Evolutionary conservation across 768 basidiomycete genomes (phyloP), one percentile per base, ranked within the genome.

Genomic region (Suillus subalutaceus): DNA sequence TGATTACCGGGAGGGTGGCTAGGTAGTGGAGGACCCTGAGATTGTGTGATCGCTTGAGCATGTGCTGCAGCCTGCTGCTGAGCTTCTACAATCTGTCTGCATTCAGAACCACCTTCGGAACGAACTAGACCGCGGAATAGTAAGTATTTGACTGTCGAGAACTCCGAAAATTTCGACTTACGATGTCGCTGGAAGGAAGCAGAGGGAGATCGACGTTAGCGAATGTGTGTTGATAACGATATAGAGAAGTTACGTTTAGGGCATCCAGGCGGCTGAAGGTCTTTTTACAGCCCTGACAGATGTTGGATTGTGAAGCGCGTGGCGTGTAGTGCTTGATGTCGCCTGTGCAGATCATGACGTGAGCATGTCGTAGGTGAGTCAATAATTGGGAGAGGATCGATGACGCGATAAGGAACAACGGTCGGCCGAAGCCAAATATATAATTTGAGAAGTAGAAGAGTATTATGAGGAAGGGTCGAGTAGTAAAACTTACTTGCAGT

Each of bases 191-290:
- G 79, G 69, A 78, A 69, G 72, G 66, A 44, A 72, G 38, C 68
- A 73, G 13, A 66, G 70, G 72, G 62, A 73, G 73, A 71, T 75
- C 71, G 26, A 65, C 56, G 63, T 61, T 52, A 65, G 55, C 60
- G 59, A 67, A 61, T 52, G 41, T 38, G 8, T 6, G 9, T 23
- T 62, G 48, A 64, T 71, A 55, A 63, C 56, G 37, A 40, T 62
- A 65, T 20, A 57, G 63, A 72, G 69, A 70, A 88, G 93, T 80
- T 81, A 96, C 94, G 80, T 96, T 97, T 68, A 98, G 83, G 23
- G 96, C 96, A 82, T 98, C 96, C 75, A 96, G 80, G 66, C 96
- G 83, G 74, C 95, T 96, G 78, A 98, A 98, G 13, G 94, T 91
- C 83, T 97, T 96, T 74, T 93, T 90, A 79, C 96, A 98, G 3